Evolutionary conservation across 257 asterid genomes (phyloP).

Genomic region (Nicotiana attenuata): DNA sequence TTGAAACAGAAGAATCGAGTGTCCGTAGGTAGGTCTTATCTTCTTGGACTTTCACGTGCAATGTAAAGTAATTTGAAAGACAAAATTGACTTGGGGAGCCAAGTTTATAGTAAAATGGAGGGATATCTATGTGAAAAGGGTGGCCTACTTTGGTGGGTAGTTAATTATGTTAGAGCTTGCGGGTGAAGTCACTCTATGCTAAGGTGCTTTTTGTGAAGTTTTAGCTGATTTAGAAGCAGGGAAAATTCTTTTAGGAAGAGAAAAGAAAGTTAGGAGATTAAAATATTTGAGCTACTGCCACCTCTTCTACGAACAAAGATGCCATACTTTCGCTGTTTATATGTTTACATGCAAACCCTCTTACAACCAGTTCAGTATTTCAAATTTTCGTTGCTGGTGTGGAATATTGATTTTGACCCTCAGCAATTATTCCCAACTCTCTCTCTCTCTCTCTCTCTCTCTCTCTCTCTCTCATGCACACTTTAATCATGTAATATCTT

Average conservation of each 20-base stretch:
- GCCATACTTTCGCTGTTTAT: not conserved
- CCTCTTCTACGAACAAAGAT: not conserved
- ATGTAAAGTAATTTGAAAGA: not conserved
- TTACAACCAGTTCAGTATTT: not conserved
- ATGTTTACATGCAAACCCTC: not conserved
- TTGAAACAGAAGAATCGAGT: constrained; percentile 89
- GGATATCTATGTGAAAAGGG: not conserved
- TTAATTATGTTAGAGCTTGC: not conserved
- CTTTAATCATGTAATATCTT: not conserved
- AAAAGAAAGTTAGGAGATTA: not conserved
- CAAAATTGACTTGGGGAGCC: not conserved
- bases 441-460: not conserved
- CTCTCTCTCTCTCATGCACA: not conserved
- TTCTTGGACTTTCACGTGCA: not conserved
- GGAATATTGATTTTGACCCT: not conserved
- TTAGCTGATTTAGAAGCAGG: not conserved
- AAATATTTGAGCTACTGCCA: not conserved
- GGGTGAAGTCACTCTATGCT: not conserved
- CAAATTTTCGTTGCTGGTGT: not conserved
- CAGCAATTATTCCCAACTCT: not conserved
- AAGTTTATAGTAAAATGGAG: not conserved
- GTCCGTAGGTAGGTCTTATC: constrained; percentile 67
- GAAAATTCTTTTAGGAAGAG: constrained; percentile 5
- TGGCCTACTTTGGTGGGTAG: not conserved
- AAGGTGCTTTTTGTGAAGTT: not conserved